Percentiles rank a stretch among this genome's conserved stretches.
These are phyloP conservation scores for Cupressus sempervirens DNA, from an alignment of 75 land plant species.

Conservation along the genomic window DNA sequence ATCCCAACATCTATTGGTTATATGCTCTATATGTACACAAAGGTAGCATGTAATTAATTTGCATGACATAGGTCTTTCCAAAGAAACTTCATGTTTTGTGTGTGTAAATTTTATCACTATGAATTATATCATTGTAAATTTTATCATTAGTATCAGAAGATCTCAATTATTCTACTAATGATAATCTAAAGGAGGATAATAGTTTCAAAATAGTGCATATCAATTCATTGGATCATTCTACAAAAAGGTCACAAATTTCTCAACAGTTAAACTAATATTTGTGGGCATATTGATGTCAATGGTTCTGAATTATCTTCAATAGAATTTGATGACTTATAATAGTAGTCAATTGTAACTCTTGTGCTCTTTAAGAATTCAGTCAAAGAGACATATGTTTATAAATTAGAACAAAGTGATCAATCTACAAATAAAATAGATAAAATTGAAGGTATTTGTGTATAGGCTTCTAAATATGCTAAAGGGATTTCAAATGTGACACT, in stretches of 20 bases:
- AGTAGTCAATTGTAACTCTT: neutral
- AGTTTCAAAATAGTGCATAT: neutral
- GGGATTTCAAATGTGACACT: neutral
- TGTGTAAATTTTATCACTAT: too few relatives aligned
- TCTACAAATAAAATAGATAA: neutral
- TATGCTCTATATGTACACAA: too few relatives aligned
- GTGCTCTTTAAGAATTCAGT: neutral
- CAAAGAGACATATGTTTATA: constrained; percentile 4
- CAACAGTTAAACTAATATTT: neutral
- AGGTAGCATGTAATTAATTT: too few relatives aligned
- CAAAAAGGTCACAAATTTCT: neutral
- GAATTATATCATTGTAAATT: too few relatives aligned
- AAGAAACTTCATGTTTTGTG: too few relatives aligned
- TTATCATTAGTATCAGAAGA: neutral
- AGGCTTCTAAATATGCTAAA: neutral
- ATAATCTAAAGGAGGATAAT: neutral
- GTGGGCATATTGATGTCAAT: neutral
- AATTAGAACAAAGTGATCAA: neutral
- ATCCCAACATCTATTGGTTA: too few relatives aligned
- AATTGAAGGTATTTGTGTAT: neutral
- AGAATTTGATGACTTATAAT: neutral
- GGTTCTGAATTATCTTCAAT: neutral
- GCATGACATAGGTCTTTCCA: too few relatives aligned
- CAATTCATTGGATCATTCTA: neutral
- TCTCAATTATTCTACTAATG: neutral